Conservation (phyloP, 257 asterid species). For the Mentha longifolia region DNA sequence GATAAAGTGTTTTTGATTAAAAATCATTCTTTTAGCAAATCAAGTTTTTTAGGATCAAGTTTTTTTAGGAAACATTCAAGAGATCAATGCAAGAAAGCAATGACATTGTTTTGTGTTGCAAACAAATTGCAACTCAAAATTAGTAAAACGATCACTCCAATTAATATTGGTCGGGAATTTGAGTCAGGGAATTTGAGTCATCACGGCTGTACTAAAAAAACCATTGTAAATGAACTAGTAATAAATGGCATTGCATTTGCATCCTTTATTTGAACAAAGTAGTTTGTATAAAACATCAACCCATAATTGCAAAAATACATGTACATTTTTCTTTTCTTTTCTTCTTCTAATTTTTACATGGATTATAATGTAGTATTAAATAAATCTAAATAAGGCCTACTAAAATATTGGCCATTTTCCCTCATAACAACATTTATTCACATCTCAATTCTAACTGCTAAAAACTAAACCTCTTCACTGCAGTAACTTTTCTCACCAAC, state of each 20-base stretch:
- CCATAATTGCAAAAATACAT: background rate
- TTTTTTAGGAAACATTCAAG: no score
- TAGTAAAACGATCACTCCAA: no score
- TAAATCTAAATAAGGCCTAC: constrained; percentile 43
- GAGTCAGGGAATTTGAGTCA: no score
- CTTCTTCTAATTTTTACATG: background rate
- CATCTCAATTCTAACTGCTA: background rate
- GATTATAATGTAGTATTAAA: background rate
- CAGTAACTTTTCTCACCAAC: constrained; percentile 68
- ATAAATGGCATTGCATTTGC: background rate
- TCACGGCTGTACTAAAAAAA: no score
- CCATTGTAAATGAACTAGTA: background rate
- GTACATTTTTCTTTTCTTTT: background rate
- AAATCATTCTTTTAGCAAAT: no score
- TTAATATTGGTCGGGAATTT: no score
- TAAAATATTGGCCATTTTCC: constrained; percentile 50
- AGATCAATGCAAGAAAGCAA: no score
- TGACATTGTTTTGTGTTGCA: no score
- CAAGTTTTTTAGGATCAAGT: no score
- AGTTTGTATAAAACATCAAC: background rate
- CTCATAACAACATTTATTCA: background rate
- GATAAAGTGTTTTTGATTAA: no score
- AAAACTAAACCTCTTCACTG: constrained; percentile 51
- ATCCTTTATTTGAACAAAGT: constrained; percentile 21
- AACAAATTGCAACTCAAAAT: no score